phyloP scores from a whole-genome alignment of 495 filamentous ascomycete species.

The Glarea lozoyensis region DNA sequence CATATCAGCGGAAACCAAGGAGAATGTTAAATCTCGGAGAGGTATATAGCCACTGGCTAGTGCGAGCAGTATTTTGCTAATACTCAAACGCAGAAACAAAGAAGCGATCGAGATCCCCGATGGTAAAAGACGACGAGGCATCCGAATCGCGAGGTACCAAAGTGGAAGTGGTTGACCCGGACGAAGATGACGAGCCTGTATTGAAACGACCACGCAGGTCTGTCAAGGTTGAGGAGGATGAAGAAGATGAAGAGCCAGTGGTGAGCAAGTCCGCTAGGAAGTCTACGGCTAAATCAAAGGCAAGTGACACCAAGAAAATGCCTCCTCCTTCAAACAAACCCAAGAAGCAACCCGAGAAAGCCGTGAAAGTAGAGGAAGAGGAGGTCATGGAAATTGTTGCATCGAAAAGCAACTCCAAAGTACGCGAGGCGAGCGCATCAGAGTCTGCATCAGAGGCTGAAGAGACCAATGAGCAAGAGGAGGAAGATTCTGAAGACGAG shows the following conservation, averaged over 20 bases:
- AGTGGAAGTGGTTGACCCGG: constrained; percentile 18
- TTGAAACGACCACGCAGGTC: constrained; percentile 36
- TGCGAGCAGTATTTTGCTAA: neutral
- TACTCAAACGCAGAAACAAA: constrained; percentile 23
- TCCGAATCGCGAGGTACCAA: constrained; percentile 23
- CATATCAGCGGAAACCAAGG: constrained; percentile 15
- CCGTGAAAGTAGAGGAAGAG: constrained; percentile 26
- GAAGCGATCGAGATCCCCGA: constrained; percentile 30
- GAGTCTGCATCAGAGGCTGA: constrained; percentile 31
- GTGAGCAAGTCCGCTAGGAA: constrained; percentile 10
- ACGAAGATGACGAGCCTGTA: constrained; percentile 42
- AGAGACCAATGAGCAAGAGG: constrained; percentile 28
- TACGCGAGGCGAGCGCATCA: constrained; percentile 28
- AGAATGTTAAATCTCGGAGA: constrained; percentile 24
- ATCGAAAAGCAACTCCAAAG: constrained; percentile 24
- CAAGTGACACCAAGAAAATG: constrained; percentile 3
- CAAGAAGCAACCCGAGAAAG: constrained; percentile 27
- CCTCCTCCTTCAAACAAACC: neutral
- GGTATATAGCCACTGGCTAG: constrained; percentile 6
- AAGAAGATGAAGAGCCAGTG: constrained; percentile 23
- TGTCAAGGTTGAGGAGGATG: constrained; percentile 8
- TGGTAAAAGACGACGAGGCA: constrained; percentile 15
- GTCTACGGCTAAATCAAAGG: constrained; percentile 15
- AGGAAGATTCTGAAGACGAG: constrained; percentile 56
- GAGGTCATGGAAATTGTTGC: constrained; percentile 20